phyloP scores from a whole-genome alignment of 176 grass and related monocot genomes.

The Cenchrus fungigraminus region DNA sequence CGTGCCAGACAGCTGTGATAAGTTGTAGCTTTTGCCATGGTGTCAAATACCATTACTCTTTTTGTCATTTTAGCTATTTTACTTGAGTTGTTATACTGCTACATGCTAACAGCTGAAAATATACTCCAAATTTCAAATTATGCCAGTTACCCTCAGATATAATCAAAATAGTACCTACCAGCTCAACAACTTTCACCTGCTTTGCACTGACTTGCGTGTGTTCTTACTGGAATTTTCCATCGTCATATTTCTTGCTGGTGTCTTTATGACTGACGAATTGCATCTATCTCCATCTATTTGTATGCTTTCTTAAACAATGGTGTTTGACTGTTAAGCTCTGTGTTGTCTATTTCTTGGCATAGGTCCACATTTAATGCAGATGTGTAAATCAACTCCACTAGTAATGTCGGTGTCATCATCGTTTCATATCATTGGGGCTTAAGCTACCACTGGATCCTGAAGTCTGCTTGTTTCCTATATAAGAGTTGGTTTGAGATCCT shows the following conservation, averaged over 20 bases:
- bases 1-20: not conserved
- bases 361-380: constrained; percentile 40
- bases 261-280: constrained; percentile 8
- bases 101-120: constrained; percentile 26
- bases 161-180: constrained; percentile 34
- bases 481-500: constrained; percentile 27
- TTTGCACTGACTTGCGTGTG: constrained; percentile 38
- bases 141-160: constrained; percentile 39
- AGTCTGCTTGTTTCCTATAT: constrained; percentile 40
- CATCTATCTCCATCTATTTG: constrained; percentile 16
- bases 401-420: constrained; percentile 21
- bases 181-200: constrained; percentile 54
- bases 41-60: constrained; percentile 25
- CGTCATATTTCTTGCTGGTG: constrained; percentile 19
- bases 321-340: constrained; percentile 10
- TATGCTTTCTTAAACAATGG: not conserved
- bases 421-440: constrained; percentile 30
- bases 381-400: constrained; percentile 54
- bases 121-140: constrained; percentile 18
- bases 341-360: constrained; percentile 25
- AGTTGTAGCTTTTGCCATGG: constrained; percentile 29
- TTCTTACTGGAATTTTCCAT: constrained; percentile 31
- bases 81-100: constrained; percentile 16
- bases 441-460: constrained; percentile 11
- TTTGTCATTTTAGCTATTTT: constrained; percentile 24